These are phyloP conservation scores for Trametes cinnabarina DNA, from an alignment of 768 basidiomycete genomes.

Conservation along the genomic window DNA sequence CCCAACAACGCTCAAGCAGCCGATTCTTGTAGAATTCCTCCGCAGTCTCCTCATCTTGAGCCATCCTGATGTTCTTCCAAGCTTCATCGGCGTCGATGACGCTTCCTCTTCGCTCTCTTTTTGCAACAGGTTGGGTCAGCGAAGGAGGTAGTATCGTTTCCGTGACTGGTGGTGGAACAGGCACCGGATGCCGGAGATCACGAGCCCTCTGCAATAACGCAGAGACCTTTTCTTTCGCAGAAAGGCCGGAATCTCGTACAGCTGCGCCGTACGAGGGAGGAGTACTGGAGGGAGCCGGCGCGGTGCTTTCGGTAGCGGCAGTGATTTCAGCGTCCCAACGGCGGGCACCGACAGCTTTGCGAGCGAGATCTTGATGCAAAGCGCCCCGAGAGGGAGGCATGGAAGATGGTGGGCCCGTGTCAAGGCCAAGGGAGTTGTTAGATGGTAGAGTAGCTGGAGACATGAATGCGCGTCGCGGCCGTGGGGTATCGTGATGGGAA, in stretches of 20 bases:
- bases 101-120: constrained; percentile 44
- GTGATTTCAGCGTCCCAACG: constrained; percentile 38
- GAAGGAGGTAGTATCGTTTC: neutral
- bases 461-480: constrained; percentile 19
- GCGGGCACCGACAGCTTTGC: constrained; percentile 7
- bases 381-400: neutral
- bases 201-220: constrained; percentile 4
- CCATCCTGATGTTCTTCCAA: constrained; percentile 74
- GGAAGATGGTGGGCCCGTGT: constrained; percentile 20
- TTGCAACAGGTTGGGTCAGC: constrained; percentile 9
- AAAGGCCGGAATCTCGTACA: constrained; percentile 26
- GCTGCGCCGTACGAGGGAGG: constrained; percentile 52
- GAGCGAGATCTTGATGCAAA: constrained; percentile 14
- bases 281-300: constrained; percentile 38
- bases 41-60: constrained; percentile 68
- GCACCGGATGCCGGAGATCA: neutral
- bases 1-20: constrained; percentile 69
- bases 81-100: constrained; percentile 69
- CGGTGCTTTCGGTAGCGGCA: constrained; percentile 35
- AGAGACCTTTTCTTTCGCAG: constrained; percentile 9
- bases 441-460: constrained; percentile 19
- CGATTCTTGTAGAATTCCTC: constrained; percentile 63
- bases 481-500: constrained; percentile 17
- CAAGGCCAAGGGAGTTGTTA: constrained; percentile 31
- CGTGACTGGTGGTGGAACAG: neutral